Evolutionary conservation across 306 rosid genomes (phyloP).

Genomic region (Begonia masoniana): DNA sequence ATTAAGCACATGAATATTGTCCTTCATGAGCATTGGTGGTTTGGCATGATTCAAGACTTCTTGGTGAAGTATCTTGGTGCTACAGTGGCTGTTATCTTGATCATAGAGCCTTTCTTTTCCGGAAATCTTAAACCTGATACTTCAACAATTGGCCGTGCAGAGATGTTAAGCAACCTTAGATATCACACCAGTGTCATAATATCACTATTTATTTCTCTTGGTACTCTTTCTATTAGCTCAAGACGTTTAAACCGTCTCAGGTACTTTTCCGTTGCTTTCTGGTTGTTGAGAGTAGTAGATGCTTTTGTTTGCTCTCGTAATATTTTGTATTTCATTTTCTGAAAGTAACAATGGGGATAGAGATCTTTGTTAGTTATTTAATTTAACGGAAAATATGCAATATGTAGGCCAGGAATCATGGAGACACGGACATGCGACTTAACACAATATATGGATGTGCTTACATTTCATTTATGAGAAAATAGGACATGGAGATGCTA

Average conservation of each 20-base stretch:
- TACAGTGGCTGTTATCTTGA: slow-evolving; percentile 88
- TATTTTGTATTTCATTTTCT: too few species aligned
- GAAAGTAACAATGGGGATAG: too few species aligned
- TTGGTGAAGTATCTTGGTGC: slow-evolving; percentile 95
- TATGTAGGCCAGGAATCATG: too few species aligned
- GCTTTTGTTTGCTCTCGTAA: too few species aligned
- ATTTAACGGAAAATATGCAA: too few species aligned
- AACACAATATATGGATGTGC: too few species aligned
- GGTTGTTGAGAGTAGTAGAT: too few species aligned
- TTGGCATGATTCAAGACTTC: slow-evolving; percentile 99
- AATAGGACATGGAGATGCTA: too few species aligned
- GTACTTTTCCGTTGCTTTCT: slow-evolving; percentile 20
- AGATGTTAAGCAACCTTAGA: slow-evolving; percentile 98
- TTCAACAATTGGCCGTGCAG: slow-evolving; percentile 97
- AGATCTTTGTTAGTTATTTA: too few species aligned
- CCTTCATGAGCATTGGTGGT: slow-evolving; percentile 98
- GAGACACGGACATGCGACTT: too few species aligned
- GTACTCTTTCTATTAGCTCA: slow-evolving; percentile 91
- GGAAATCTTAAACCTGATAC: slow-evolving; percentile 85
- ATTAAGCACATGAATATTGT: slow-evolving; percentile 53
- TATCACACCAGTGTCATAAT: slow-evolving; percentile 96
- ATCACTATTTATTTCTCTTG: slow-evolving; percentile 87
- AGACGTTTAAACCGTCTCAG: slow-evolving; percentile 90
- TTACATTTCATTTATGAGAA: too few species aligned
- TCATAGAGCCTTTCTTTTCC: slow-evolving; percentile 94